Percentiles rank a stretch among this genome's conserved stretches.
These are phyloP conservation scores for Heritiera fomes DNA, from an alignment of 345 rosid species.

Conservation along the genomic window DNA sequence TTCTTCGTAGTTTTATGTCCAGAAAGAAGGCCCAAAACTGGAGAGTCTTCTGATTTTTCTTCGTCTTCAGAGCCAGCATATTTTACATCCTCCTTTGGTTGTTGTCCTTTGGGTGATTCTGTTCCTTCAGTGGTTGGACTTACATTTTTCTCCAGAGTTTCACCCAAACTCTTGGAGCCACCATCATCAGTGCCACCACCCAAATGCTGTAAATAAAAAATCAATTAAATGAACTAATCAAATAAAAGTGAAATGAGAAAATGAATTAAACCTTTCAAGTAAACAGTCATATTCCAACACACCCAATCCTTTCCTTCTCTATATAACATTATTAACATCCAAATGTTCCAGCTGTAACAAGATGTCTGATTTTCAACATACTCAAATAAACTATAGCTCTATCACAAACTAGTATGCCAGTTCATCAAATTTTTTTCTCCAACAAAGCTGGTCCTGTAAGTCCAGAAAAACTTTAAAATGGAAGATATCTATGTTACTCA, in stretches of 20 bases:
- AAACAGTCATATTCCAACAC: constrained; percentile 11
- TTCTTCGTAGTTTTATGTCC: constrained; percentile 42
- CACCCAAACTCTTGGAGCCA: constrained; percentile 49
- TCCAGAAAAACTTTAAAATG: not conserved
- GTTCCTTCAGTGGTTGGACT: constrained; percentile 35
- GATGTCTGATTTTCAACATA: not conserved
- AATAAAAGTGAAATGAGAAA: constrained; percentile 3
- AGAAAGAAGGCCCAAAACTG: constrained; percentile 66
- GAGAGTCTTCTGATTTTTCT: constrained; percentile 73
- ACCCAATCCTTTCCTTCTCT: constrained; percentile 11
- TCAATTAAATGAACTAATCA: constrained; percentile 8
- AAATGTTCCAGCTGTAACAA: not conserved
- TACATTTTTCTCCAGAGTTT: constrained; percentile 35
- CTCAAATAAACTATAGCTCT: not conserved
- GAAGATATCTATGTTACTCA: not conserved
- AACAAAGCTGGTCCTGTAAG: not conserved
- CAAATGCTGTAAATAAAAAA: constrained; percentile 45
- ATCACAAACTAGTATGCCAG: not conserved
- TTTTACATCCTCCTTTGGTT: constrained; percentile 41
- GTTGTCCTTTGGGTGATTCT: constrained; percentile 40
- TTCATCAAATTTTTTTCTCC: not conserved
- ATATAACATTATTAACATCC: not conserved
- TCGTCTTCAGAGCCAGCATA: constrained; percentile 49
- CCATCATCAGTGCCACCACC: constrained; percentile 41
- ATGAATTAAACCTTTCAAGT: not conserved